Base-by-base conservation (phyloP, 176 grass and related monocot species). In the Musa troglodytarum region DNA sequence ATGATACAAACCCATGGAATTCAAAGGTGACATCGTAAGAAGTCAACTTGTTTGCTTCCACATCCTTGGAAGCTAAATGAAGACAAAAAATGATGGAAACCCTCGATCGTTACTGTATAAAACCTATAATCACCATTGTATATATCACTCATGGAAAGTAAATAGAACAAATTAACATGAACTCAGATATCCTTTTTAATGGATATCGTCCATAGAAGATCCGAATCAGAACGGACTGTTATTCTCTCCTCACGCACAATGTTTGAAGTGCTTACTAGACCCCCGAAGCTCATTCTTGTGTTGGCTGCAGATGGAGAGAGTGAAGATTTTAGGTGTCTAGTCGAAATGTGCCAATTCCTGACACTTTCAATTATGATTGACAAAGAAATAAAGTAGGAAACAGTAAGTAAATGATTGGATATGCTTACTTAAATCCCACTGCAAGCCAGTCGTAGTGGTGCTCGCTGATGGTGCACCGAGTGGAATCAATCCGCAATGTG, bases 151-250 rank as follows among this genome's bases (percentile, higher is more conserved):
- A 43, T 43, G 34, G 34, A 43, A 43, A 43, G 34, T 43, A 43
- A 43, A 43, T 43, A 43, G 34, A 43, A 43, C 6, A 43, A 43
- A 43, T 4, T 43, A 43, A 5, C 7, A 74, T 16, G 10, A 10
- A 13, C n/a, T 73, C 51, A 72, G 12, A 72, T 23, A 10, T 56
- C 71, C 19, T 87, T 82, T 57, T 75, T 81, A 22, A 98, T 82
- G 0, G 90, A 98, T 87, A 86, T 94, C 28, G 95, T 99, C 90
- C 95, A 99, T 17, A 99, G 71, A 80, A 99, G 82, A 86, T 99
- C 90, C 79, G 86, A 71, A 85, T 91, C 90, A 53, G 94, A 98
- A 26, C 53, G 74, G 68, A 98, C 82, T 0, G 88, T 91, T 49
- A 93, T 75, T 72, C 76, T 89, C 29, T 89, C 86, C 9, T 84